phyloP scores from a whole-genome alignment of 371 early-diverging fungal genomes.

The Mucor saturninus region DNA sequence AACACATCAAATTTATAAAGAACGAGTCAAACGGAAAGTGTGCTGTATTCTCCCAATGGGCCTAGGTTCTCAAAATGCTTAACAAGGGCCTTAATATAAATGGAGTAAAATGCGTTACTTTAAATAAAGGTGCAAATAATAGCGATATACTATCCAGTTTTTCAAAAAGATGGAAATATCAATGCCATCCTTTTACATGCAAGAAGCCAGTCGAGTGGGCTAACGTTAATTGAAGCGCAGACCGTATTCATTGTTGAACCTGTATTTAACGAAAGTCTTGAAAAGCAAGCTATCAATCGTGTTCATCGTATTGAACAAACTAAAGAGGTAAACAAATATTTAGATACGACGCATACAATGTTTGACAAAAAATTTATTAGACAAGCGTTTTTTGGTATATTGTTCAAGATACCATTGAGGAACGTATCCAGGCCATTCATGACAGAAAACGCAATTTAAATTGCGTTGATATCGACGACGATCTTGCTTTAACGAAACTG shows the following conservation, averaged over 20 bases:
- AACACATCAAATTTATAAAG: conserved; percentile 60
- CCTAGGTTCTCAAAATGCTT: conserved; percentile 60
- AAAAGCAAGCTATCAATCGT: conserved; percentile 60
- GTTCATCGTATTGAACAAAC: conserved; percentile 44
- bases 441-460: conserved; percentile 33
- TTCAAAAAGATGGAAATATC: conserved; percentile 44
- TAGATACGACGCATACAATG: neutral
- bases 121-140: conserved; percentile 37
- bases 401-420: conserved; percentile 50
- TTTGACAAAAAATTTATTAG: conserved; percentile 10
- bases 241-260: conserved; percentile 64
- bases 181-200: conserved; percentile 58
- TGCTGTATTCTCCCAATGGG: conserved; percentile 77
- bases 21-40: conserved; percentile 55
- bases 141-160: conserved; percentile 35
- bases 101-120: conserved; percentile 40
- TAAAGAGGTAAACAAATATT: conserved; percentile 25
- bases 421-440: conserved; percentile 52
- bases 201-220: conserved; percentile 52
- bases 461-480: neutral
- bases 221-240: conserved; percentile 54
- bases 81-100: conserved; percentile 54
- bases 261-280: conserved; percentile 52
- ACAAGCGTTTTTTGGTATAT: conserved; percentile 41
- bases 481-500: neutral